A percentile compares a stretch with the other conserved stretches of the same genome.
Evolutionary conservation across 2,329 filamentous ascomycete species (phyloP).

Genomic region (Microdochium bolleyi): DNA sequence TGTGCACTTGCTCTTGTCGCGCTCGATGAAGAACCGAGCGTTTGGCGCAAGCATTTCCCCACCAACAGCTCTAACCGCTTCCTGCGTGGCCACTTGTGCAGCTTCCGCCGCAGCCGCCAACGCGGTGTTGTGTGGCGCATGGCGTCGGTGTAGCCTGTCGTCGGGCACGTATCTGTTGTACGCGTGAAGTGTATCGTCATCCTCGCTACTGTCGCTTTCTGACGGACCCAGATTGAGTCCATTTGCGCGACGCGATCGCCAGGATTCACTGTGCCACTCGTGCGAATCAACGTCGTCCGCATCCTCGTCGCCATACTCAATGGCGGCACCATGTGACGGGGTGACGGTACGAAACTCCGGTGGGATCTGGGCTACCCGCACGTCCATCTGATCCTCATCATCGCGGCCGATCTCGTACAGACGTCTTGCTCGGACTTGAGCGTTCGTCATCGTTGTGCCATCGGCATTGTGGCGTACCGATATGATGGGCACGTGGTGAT

Average conservation of each 20-base stretch:
- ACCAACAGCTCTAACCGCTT: conserved; percentile 47
- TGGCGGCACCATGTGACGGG: conserved; percentile 45
- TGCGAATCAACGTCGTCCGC: conserved; percentile 24
- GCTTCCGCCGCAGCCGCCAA: conserved; percentile 35
- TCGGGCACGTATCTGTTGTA: conserved; percentile 1
- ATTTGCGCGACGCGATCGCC: conserved; percentile 34
- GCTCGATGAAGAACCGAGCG: conserved; percentile 77
- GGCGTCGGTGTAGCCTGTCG: conserved; percentile 15
- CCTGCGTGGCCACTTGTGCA: conserved; percentile 44
- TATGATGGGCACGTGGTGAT: conserved; percentile 27
- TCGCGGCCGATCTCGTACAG: conserved; percentile 32
- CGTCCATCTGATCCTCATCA: conserved; percentile 32
- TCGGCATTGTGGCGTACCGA: conserved; percentile 46
- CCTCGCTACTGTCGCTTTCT: conserved; percentile 37
- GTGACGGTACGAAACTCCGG: conserved; percentile 38
- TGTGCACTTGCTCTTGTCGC: conserved; percentile 75
- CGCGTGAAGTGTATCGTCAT: conserved; percentile 23
- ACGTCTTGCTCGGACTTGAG: conserved; percentile 33
- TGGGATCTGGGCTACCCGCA: conserved; percentile 46
- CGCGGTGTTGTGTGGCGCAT: conserved; percentile 17
- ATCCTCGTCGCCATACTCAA: conserved; percentile 54
- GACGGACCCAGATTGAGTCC: conserved; percentile 48
- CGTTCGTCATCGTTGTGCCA: conserved; percentile 36
- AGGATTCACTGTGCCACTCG: conserved; percentile 3
- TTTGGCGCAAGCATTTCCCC: conserved; percentile 61